Percentiles rank a stretch among this genome's conserved stretches.
Evolutionary conservation across 495 filamentous ascomycete species (phyloP).

Genomic region (Penicillium diatomitis): DNA sequence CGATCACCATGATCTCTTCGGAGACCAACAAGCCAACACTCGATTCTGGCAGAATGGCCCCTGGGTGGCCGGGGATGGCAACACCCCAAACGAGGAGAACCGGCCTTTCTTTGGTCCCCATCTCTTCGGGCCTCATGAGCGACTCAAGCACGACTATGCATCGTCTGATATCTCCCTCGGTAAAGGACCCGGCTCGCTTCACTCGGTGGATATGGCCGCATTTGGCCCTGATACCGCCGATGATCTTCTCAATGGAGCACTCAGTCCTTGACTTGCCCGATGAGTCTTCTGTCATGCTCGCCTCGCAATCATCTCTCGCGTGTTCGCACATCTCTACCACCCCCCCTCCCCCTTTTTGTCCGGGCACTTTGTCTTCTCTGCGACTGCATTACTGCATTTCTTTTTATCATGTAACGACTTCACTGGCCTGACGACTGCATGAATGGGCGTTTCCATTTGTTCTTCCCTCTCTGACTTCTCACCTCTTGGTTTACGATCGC

Average conservation of each 20-base stretch:
- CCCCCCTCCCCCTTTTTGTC: slow-evolving; percentile 13
- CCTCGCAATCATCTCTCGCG: neutral
- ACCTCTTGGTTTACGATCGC: slow-evolving; percentile 18
- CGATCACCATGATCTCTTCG: slow-evolving; percentile 41
- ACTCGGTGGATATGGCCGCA: slow-evolving; percentile 42
- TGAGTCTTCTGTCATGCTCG: neutral
- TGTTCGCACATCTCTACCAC: slow-evolving; percentile 5
- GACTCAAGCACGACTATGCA: slow-evolving; percentile 42
- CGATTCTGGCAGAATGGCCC: slow-evolving; percentile 42
- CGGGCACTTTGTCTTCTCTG: slow-evolving; percentile 14
- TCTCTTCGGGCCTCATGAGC: slow-evolving; percentile 31
- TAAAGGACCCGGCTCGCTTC: slow-evolving; percentile 36
- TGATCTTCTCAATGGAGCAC: slow-evolving; percentile 27
- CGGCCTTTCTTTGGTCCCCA: slow-evolving; percentile 42
- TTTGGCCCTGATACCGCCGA: slow-evolving; percentile 36
- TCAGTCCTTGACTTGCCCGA: slow-evolving; percentile 28
- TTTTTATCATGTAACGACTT: slow-evolving; percentile 39
- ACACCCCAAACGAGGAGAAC: slow-evolving; percentile 40
- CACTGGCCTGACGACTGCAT: slow-evolving; percentile 40
- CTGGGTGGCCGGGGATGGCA: slow-evolving; percentile 40
- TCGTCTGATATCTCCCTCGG: slow-evolving; percentile 40
- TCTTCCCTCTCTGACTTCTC: slow-evolving; percentile 7
- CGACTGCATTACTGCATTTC: slow-evolving; percentile 21
- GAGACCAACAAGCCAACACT: slow-evolving; percentile 41
- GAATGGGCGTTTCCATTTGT: slow-evolving; percentile 37